Conservation (phyloP, 148 eudicot genomes). For the Amaranthus hypochondriacus region DNA sequence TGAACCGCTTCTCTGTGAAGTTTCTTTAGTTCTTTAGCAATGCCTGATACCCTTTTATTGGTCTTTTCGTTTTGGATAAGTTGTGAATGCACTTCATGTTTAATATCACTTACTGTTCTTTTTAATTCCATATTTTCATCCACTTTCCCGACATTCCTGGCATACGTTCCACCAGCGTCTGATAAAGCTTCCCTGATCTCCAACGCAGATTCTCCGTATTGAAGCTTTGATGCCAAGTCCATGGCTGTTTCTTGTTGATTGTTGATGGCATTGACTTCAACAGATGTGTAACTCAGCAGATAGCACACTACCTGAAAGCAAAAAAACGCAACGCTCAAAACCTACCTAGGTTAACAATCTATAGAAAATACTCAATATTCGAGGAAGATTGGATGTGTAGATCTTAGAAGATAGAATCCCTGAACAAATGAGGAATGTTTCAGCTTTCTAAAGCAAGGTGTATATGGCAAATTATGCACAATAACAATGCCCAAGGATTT, state of each 20-base stretch:
- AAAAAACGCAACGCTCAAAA: not conserved
- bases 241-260: constrained; percentile 76
- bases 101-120: constrained; percentile 84
- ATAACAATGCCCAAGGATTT: no score
- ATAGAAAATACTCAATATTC: no score
- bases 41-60: constrained; percentile 70
- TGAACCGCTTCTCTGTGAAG: constrained; percentile 89
- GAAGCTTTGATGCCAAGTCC: constrained; percentile 82
- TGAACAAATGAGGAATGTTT: no score
- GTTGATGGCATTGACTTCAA: constrained; percentile 66
- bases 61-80: constrained; percentile 76
- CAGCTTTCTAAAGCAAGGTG: no score
- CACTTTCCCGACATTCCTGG: constrained; percentile 49
- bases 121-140: constrained; percentile 74
- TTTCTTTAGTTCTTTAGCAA: constrained; percentile 72
- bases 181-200: constrained; percentile 48
- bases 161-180: constrained; percentile 73
- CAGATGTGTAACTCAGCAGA: constrained; percentile 52
- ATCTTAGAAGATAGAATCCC: no score
- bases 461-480: no score
- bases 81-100: constrained; percentile 82
- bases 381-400: no score
- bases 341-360: no score
- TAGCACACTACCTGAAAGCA: constrained; percentile 54
- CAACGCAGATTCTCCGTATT: constrained; percentile 63